Conservation (phyloP, 306 rosid species). For the Astragalus membranaceus region DNA sequence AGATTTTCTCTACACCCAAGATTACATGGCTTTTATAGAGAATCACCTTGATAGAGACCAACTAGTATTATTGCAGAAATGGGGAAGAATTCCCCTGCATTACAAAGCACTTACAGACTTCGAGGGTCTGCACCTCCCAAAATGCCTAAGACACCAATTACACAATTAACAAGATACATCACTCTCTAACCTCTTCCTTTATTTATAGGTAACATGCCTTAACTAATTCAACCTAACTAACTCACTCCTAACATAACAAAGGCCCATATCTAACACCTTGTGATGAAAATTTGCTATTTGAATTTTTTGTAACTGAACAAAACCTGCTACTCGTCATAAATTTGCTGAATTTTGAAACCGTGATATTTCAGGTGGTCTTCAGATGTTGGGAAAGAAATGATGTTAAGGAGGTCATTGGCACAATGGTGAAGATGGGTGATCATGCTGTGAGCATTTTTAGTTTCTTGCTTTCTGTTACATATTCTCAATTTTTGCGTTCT, state of each 20-base stretch:
- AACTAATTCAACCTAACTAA: too few relatives aligned
- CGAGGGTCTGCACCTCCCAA: too few relatives aligned
- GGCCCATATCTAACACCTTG: neutral
- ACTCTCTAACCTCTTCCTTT: too few relatives aligned
- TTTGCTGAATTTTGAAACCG: conserved; percentile 24
- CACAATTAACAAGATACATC: too few relatives aligned
- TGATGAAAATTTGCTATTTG: neutral
- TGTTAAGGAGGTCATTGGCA: conserved; percentile 75
- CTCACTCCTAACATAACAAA: too few relatives aligned
- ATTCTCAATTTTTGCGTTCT: neutral
- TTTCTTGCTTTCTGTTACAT: neutral
- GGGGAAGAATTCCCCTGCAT: too few relatives aligned
- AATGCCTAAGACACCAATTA: too few relatives aligned
- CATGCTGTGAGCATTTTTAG: conserved; percentile 61
- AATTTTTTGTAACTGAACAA: neutral
- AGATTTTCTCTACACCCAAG: neutral
- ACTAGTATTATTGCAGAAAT: too few relatives aligned
- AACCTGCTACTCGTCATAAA: neutral
- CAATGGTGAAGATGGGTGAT: conserved; percentile 90
- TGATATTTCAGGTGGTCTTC: conserved; percentile 62
- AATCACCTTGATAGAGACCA: neutral
- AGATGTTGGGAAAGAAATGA: conserved; percentile 93
- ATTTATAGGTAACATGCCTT: too few relatives aligned
- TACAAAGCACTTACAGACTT: too few relatives aligned
- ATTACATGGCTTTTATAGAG: neutral